Conservation (phyloP, 1,139 yeast genomes). For the Yamadazyma diospyri region DNA sequence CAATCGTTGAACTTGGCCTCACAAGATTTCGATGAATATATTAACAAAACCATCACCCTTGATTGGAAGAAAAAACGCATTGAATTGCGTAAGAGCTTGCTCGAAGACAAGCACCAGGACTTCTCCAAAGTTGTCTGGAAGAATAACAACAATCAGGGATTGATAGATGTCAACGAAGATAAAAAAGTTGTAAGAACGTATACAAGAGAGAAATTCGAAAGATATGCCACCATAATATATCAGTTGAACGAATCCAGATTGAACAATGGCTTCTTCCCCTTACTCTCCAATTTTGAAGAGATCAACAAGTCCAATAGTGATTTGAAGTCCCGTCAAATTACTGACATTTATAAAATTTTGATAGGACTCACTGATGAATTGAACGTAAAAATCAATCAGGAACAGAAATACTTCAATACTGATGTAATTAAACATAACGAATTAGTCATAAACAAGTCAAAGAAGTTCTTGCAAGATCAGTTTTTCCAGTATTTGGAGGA, state of each 20-base stretch:
- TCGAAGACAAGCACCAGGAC: slow-evolving; percentile 17
- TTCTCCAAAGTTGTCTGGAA: slow-evolving; percentile 24
- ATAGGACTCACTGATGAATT: slow-evolving; percentile 40
- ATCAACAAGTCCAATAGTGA: slow-evolving; percentile 49
- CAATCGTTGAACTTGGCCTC: slow-evolving; percentile 74
- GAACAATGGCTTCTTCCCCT: slow-evolving; percentile 43
- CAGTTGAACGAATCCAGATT: slow-evolving; percentile 70
- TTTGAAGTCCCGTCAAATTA: slow-evolving; percentile 57
- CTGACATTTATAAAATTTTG: slow-evolving; percentile 63
- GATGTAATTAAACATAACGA: slow-evolving; percentile 38
- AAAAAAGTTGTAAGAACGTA: slow-evolving; percentile 26
- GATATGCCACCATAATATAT: slow-evolving; percentile 68
- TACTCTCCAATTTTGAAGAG: slow-evolving; percentile 53
- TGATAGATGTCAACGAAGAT: slow-evolving; percentile 17
- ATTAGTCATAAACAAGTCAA: slow-evolving; percentile 55
- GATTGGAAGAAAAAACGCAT: slow-evolving; percentile 84
- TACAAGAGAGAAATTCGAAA: slow-evolving; percentile 62
- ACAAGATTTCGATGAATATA: slow-evolving; percentile 75
- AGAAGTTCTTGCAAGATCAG: slow-evolving; percentile 66
- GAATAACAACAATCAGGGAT: slow-evolving; percentile 30
- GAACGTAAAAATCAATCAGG: slow-evolving; percentile 34
- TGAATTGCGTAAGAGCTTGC: slow-evolving; percentile 56
- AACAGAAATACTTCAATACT: slow-evolving; percentile 38
- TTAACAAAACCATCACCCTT: slow-evolving; percentile 66
- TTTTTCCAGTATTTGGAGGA: slow-evolving; percentile 73